Conservation (phyloP, 768 basidiomycete species). For the Pisolithus orientalis region DNA sequence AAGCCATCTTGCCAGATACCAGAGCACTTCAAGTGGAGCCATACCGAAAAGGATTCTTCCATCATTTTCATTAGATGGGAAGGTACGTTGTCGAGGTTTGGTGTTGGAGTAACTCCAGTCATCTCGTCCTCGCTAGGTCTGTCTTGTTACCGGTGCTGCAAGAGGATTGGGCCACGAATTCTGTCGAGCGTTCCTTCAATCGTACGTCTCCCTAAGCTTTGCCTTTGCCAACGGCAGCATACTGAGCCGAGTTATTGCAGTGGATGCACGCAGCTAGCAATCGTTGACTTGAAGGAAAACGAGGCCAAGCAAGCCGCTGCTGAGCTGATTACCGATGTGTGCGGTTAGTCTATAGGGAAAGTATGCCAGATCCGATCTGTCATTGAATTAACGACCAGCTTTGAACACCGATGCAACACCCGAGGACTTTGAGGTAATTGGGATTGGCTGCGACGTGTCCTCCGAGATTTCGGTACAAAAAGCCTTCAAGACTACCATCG, state of each 20-base stretch:
- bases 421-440: conserved; percentile 60
- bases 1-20: conserved; percentile 10
- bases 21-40: conserved; percentile 22
- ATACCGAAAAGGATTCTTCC: conserved; percentile 49
- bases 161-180: conserved; percentile 88
- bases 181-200: conserved; percentile 83
- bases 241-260: conserved; percentile 31
- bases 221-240: background rate
- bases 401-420: conserved; percentile 45
- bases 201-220: conserved; percentile 35
- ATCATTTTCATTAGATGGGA: conserved; percentile 73
- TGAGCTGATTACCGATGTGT: conserved; percentile 55
- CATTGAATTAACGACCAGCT: conserved; percentile 34
- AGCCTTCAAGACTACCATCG: conserved; percentile 58
- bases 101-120: background rate
- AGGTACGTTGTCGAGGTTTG: conserved; percentile 36
- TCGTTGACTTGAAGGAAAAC: conserved; percentile 72
- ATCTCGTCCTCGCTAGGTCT: conserved; percentile 47
- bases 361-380: conserved; percentile 16
- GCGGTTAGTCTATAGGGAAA: conserved; percentile 31
- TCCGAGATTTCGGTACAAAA: conserved; percentile 73
- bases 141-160: conserved; percentile 90
- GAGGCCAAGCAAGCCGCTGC: conserved; percentile 64
- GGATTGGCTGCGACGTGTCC: conserved; percentile 83
- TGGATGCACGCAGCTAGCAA: conserved; percentile 73